Percentiles rank a stretch among this genome's conserved stretches.
Evolutionary conservation across 2,329 filamentous ascomycete species (phyloP).

Genomic region (Scytalidium lignicola): DNA sequence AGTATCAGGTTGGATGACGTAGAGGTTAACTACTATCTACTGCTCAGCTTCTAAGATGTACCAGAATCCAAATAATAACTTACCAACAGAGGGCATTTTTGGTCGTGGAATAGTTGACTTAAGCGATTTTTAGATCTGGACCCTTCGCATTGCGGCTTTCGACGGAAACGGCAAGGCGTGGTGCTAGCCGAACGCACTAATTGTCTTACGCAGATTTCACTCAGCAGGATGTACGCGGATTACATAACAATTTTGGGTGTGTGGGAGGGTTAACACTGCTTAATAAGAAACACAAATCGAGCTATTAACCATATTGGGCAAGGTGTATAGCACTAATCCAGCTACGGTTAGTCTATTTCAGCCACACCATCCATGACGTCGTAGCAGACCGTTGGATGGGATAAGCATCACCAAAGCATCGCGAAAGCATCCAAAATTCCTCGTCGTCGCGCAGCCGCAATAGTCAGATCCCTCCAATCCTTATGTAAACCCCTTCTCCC

Average conservation of each 20-base stretch:
- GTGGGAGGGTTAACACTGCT: too few relatives aligned
- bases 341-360: not conserved
- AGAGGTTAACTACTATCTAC: too few relatives aligned
- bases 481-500: not conserved
- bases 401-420: not conserved
- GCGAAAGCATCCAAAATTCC: not conserved
- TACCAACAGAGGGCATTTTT: too few relatives aligned
- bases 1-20: too few relatives aligned
- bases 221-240: not conserved
- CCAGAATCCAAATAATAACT: too few relatives aligned
- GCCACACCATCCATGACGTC: not conserved
- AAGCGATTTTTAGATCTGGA: too few relatives aligned
- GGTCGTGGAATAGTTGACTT: too few relatives aligned
- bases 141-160: too few relatives aligned
- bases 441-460: not conserved
- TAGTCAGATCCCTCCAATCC: constrained; percentile 1
- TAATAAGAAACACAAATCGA: not conserved
- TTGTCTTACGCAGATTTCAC: not conserved
- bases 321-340: not conserved
- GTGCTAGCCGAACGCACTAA: too few relatives aligned
- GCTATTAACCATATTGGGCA: not conserved
- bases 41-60: too few relatives aligned
- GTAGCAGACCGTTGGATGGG: not conserved
- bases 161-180: not conserved
- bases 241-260: too few relatives aligned